Evolutionary conservation across 225 moss, liverwort and hornwort species (phyloP).

Genomic region (Asterella californica): DNA sequence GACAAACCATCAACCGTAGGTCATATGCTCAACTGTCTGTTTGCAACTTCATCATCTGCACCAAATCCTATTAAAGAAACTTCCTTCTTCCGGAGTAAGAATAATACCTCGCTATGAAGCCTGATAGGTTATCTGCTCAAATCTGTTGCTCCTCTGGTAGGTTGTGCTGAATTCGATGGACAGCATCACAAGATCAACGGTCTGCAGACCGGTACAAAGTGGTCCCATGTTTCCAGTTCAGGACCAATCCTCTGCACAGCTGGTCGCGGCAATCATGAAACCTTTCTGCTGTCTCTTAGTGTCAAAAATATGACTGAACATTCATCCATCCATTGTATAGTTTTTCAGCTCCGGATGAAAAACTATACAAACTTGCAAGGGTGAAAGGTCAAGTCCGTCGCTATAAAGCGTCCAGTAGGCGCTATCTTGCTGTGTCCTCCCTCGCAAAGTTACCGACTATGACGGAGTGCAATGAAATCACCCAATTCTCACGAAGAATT

Average conservation of each 20-base stretch:
- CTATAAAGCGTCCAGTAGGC: background rate
- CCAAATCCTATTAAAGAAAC: background rate
- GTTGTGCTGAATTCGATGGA: background rate
- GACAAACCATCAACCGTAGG: background rate
- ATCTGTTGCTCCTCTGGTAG: slow-evolving; percentile 4
- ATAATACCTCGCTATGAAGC: slow-evolving; percentile 8
- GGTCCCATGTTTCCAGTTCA: background rate
- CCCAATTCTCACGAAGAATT: background rate
- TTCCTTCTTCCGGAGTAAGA: background rate
- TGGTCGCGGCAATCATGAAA: background rate
- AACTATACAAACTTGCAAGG: background rate
- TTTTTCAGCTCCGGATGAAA: background rate
- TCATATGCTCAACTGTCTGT: background rate
- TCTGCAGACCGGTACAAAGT: background rate
- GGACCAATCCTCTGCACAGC: background rate
- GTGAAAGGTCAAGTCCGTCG: background rate
- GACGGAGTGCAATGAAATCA: background rate
- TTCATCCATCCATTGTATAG: slow-evolving; percentile 9
- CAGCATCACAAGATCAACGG: background rate
- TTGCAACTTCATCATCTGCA: background rate
- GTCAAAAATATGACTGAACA: background rate
- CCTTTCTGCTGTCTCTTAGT: background rate
- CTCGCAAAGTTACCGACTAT: background rate
- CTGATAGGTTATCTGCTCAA: background rate
- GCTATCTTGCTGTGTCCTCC: slow-evolving; percentile 9